These are phyloP conservation scores for Diacronema lutheri DNA, from an alignment of 78 protist genomes.

Conservation along the genomic window DNA sequence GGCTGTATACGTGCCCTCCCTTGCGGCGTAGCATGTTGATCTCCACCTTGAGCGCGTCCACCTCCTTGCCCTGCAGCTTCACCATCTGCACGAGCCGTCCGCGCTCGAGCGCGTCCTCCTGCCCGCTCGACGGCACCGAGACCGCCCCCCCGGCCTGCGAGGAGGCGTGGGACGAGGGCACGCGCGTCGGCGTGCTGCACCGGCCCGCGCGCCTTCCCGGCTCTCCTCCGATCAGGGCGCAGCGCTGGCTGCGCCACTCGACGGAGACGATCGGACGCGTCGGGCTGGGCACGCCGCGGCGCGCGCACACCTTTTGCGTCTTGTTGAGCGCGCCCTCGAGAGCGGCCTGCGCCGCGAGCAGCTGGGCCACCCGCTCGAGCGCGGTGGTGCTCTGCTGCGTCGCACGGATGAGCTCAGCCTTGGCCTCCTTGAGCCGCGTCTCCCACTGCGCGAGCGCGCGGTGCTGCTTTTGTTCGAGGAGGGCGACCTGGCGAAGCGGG, in stretches of 20 bases:
- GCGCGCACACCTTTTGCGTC: not conserved
- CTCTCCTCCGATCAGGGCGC: no score
- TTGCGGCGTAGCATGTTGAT: constrained; percentile 40
- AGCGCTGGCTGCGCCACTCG: no score
- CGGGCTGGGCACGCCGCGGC: no score
- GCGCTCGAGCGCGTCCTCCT: not conserved
- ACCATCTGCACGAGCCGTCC: not conserved
- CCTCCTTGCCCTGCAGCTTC: constrained; percentile 25
- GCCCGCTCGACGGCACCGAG: no score
- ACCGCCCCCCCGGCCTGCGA: no score
- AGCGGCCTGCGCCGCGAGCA: not conserved
- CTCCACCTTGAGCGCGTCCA: constrained; percentile 38
- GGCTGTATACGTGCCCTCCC: constrained; percentile 33
- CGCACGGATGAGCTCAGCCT: not conserved
- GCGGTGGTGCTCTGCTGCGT: constrained; percentile 9
- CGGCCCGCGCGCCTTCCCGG: no score
- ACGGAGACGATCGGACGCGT: no score
- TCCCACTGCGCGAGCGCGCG: not conserved
- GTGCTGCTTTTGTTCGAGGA: not conserved
- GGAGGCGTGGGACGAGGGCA: no score
- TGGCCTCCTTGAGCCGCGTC: constrained; percentile 29
- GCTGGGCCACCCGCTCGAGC: constrained; percentile 12
- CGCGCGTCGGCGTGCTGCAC: no score
- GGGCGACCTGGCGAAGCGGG: not conserved
- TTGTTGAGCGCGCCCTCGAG: constrained; percentile 26